A percentile compares a stretch with the other conserved stretches of the same genome.
Evolutionary conservation across 306 rosid species (phyloP).

Genomic region (Betula pendula): DNA sequence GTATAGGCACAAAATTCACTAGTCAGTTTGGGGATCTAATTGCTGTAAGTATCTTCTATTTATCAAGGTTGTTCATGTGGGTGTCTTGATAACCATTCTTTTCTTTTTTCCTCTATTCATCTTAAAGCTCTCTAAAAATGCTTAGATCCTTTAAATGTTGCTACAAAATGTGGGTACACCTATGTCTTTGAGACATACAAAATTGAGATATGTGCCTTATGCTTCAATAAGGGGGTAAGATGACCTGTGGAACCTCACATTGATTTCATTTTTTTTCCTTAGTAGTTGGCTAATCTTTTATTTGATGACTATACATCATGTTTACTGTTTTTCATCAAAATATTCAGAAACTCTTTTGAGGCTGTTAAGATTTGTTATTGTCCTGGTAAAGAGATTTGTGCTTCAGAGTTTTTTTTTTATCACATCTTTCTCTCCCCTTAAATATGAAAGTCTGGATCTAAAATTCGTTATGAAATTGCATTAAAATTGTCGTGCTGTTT

Average conservation of each 20-base stretch:
- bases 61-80: not conserved
- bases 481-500: not conserved
- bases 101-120: slow-evolving; percentile 2
- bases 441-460: not conserved
- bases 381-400: not conserved
- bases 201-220: not conserved
- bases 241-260: not conserved
- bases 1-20: slow-evolving; percentile 95
- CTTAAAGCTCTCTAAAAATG: not conserved
- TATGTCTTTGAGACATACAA: not conserved
- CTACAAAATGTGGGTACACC: not conserved
- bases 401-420: not conserved
- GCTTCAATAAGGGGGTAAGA: not conserved
- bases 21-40: slow-evolving; percentile 93
- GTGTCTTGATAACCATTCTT: slow-evolving; percentile 2
- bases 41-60: slow-evolving; percentile 70
- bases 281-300: not conserved
- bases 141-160: not conserved
- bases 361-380: not conserved
- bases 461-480: not conserved
- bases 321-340: not conserved
- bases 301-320: not conserved
- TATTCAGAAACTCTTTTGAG: not conserved
- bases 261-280: not conserved
- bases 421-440: not conserved